Conservation (phyloP, 1,284 basidiomycete species). For the Wallemia hederae region DNA sequence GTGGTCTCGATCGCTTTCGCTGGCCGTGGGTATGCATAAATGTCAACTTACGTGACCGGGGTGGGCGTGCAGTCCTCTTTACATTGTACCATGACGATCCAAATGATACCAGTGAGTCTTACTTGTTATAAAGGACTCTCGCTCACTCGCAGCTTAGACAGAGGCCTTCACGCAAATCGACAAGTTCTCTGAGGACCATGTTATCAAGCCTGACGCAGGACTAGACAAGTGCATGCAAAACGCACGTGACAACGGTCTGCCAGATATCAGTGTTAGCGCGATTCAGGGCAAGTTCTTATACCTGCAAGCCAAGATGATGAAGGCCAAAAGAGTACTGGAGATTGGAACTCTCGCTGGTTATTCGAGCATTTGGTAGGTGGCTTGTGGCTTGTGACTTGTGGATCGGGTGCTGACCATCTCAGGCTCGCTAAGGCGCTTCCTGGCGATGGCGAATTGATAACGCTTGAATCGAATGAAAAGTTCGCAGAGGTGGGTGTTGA, state of each 20-base stretch:
- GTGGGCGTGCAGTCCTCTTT: too few species aligned
- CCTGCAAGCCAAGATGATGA: conserved; percentile 22
- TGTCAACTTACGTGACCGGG: too few species aligned
- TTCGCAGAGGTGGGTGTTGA: conserved; percentile 22
- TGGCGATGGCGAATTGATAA: conserved; percentile 24
- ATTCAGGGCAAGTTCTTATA: conserved; percentile 29
- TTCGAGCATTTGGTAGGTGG: conserved; percentile 7
- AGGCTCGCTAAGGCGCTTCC: conserved; percentile 29
- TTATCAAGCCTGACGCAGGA: conserved; percentile 21
- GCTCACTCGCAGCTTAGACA: neutral
- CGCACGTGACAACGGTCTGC: conserved; percentile 21
- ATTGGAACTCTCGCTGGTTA: conserved; percentile 33
- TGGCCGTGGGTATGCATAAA: too few species aligned
- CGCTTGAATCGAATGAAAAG: conserved; percentile 23
- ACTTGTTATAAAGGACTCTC: neutral
- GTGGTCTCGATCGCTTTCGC: too few species aligned
- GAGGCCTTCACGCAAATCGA: conserved; percentile 26
- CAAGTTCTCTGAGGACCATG: conserved; percentile 27
- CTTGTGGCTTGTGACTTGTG: conserved; percentile 2
- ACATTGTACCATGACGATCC: too few species aligned
- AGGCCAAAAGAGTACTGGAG: conserved; percentile 27
- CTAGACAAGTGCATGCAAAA: conserved; percentile 22
- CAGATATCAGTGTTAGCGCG: conserved; percentile 25
- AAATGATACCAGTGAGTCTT: neutral
- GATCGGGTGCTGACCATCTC: neutral